Percentiles rank a stretch among this genome's conserved stretches.
phyloP scores from a whole-genome alignment of 352 stramenopile genomes.

The Pythium grandisporangium region DNA sequence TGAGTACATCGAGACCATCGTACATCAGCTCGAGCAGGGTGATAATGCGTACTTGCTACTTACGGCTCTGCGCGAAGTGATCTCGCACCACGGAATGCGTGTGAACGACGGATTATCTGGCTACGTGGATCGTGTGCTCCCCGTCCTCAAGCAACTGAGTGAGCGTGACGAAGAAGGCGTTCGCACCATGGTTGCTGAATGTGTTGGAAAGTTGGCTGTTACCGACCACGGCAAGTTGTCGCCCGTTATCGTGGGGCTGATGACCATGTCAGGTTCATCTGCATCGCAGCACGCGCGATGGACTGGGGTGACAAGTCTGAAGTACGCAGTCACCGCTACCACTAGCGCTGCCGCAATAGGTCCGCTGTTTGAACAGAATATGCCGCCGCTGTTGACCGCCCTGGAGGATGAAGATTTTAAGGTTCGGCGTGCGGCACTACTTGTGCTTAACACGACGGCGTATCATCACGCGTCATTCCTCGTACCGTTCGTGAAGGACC shows the following conservation, averaged over 20 bases:
- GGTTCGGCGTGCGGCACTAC: slow-evolving; percentile 91
- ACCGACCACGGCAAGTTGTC: slow-evolving; percentile 87
- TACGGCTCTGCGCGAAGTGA: slow-evolving; percentile 94
- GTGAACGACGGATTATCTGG: slow-evolving; percentile 64
- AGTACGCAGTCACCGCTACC: slow-evolving; percentile 62
- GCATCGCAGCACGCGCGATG: slow-evolving; percentile 58
- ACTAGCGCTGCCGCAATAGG: slow-evolving; percentile 25
- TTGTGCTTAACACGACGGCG: slow-evolving; percentile 95
- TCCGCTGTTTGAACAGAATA: slow-evolving; percentile 49
- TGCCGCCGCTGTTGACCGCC: slow-evolving; percentile 89
- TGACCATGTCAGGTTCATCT: too few species aligned
- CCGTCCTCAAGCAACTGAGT: slow-evolving; percentile 91
- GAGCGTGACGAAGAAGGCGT: slow-evolving; percentile 92
- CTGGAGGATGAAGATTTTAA: slow-evolving; percentile 93
- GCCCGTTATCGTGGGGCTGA: slow-evolving; percentile 82
- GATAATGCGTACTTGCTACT: slow-evolving; percentile 96
- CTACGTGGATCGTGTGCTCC: slow-evolving; percentile 86
- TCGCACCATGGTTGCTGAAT: slow-evolving; percentile 97
- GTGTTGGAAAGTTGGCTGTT: slow-evolving; percentile 91
- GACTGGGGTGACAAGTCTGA: slow-evolving; percentile 91
- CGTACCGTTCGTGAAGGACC: slow-evolving; percentile 66
- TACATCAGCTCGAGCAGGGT: slow-evolving; percentile 85
- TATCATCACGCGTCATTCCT: slow-evolving; percentile 90
- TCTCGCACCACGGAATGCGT: slow-evolving; percentile 71
- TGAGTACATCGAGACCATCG: slow-evolving; percentile 87